phyloP scores from a whole-genome alignment of 176 grass and related monocot species.

The Luzula sylvatica region DNA sequence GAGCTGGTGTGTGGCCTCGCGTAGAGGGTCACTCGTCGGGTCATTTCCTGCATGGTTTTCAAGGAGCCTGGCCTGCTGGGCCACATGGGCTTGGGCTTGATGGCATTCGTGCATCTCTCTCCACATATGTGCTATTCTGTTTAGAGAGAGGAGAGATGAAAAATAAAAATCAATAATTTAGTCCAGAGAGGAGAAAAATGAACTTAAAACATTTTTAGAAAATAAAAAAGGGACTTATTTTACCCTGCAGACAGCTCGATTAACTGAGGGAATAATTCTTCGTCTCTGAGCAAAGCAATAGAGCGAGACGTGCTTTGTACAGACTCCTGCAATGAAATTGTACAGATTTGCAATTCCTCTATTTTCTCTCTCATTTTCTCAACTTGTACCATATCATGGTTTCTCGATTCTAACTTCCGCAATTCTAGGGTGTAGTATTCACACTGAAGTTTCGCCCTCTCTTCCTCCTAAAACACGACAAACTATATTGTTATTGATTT shows the following conservation, averaged over 20 bases:
- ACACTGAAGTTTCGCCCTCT: constrained; percentile 64
- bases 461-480: constrained; percentile 54
- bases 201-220: neutral
- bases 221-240: constrained; percentile 17
- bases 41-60: constrained; percentile 49
- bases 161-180: constrained; percentile 8
- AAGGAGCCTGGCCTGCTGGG: constrained; percentile 63
- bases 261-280: constrained; percentile 88
- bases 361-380: constrained; percentile 65
- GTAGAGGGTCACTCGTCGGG: constrained; percentile 71
- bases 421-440: constrained; percentile 43
- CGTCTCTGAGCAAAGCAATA: constrained; percentile 81
- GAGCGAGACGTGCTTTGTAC: constrained; percentile 54
- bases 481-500: neutral
- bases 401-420: constrained; percentile 63
- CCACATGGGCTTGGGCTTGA: constrained; percentile 73
- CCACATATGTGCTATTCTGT: constrained; percentile 90
- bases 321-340: constrained; percentile 76
- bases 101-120: constrained; percentile 90
- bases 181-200: neutral
- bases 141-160: no score
- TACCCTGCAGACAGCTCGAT: constrained; percentile 83
- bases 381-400: constrained; percentile 56
- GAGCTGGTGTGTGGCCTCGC: constrained; percentile 58
- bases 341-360: constrained; percentile 60